phyloP scores from a whole-genome alignment of 2,329 filamentous ascomycete species.

The Cladobotryum protrusum region DNA sequence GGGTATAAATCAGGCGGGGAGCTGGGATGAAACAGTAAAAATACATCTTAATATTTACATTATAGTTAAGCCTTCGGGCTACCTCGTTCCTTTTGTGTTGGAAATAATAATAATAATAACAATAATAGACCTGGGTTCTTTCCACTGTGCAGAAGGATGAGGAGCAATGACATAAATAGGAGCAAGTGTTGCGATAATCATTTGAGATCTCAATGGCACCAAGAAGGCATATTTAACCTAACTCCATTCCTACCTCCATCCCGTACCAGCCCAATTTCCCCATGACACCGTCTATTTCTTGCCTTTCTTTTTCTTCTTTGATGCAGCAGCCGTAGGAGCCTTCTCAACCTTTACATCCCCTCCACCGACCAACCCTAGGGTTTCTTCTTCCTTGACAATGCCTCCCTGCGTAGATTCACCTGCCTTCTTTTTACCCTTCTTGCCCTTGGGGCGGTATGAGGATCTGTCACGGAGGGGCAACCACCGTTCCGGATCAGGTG shows the following conservation, averaged over 20 bases:
- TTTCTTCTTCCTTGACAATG: constrained; percentile 67
- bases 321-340: constrained; percentile 33
- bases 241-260: neutral
- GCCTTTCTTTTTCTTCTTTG: constrained; percentile 48
- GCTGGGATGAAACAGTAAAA: neutral
- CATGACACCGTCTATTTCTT: constrained; percentile 41
- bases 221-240: neutral
- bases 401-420: constrained; percentile 80
- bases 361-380: constrained; percentile 55
- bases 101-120: too few species aligned
- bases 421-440: constrained; percentile 82
- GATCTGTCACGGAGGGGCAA: constrained; percentile 83
- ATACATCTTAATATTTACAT: neutral
- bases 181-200: neutral
- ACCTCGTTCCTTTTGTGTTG: too few species aligned
- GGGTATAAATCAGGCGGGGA: too few species aligned
- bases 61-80: too few species aligned
- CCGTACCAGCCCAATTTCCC: neutral
- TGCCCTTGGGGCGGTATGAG: constrained; percentile 82
- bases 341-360: constrained; percentile 62
- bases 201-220: neutral
- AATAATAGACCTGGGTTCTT: too few species aligned
- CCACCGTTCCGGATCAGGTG: constrained; percentile 87
- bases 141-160: too few species aligned
- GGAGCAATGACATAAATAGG: too few species aligned